Evolutionary conservation across 257 asterid genomes (phyloP), one percentile per base, ranked within the genome.

Genomic region (Ajuga chamaepitys): DNA sequence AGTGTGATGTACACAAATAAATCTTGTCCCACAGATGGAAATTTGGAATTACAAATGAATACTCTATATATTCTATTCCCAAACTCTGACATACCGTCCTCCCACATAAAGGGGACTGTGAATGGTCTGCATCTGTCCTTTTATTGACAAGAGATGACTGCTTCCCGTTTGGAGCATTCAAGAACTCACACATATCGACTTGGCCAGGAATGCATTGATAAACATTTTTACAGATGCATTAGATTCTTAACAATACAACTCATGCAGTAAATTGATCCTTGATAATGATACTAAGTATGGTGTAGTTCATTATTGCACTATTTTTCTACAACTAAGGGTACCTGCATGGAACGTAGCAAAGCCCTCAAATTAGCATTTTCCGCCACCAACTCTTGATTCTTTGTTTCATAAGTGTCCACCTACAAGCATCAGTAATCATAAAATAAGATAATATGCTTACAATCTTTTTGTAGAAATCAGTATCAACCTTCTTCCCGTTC

Each of bases 361-460:
- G 99, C 88, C 86, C 99, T 85, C 80, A 94, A 70, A 82, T 94
- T 94, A 53, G 96, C 87, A 86, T 94, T 94, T 77, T 94, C 99
- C 30, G 97, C 82, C 20, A 77, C 86, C 55, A 94, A 82, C 78
- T 94, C 96, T 82, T 88, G 99, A 78, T 94, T 94, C 82, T 94
- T 94, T n/a, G 83, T 77, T 85, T 88, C 96, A 68, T 83, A 88
- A 65, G 97, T 83, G 72, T 94, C 97, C 85, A 94, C 99, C 99
- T 90, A 66, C 38, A 70, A 51, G 85, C 71, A 73, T 62, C 50
- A 10, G 69, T 70, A 62, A 64, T 60, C 62, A 9, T 45, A 48
- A 25, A 61, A 72, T 55, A 25, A 67, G 66, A 48, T 63, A 47
- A 67, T 57, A 13, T 51, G 71, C 97, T 74, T 73, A 94, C 97